phyloP scores from a whole-genome alignment of 2,329 filamentous ascomycete species.

The Cladosporium halotolerans region DNA sequence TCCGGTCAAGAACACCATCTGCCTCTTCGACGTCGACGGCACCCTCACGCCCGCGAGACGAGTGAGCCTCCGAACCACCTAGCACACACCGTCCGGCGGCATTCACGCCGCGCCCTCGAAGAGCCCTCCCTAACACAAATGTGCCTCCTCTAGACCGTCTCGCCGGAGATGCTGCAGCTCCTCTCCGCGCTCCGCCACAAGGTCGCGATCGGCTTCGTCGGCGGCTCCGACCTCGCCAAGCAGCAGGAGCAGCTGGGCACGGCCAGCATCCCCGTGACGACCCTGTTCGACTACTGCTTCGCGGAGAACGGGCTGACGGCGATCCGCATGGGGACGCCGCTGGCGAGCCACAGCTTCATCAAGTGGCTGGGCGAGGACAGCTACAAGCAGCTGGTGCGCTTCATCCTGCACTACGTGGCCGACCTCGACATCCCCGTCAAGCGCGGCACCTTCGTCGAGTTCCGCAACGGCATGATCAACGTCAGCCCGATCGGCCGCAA shows the following conservation, averaged over 20 bases:
- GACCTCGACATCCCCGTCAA: conserved; percentile 79
- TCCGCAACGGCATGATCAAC: conserved; percentile 89
- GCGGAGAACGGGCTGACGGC: conserved; percentile 93
- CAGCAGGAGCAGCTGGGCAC: conserved; percentile 93
- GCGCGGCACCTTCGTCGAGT: conserved; percentile 79
- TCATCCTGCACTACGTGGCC: conserved; percentile 74
- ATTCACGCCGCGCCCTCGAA: no score
- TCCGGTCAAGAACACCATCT: conserved; percentile 85
- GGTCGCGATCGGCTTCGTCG: conserved; percentile 84
- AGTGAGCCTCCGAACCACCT: conserved; percentile 44
- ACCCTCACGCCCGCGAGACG: conserved; percentile 78
- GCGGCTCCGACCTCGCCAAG: conserved; percentile 85
- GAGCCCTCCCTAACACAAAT: neutral
- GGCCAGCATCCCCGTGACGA: conserved; percentile 61
- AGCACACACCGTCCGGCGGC: neutral
- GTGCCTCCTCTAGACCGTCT: conserved; percentile 39
- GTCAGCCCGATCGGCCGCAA: conserved; percentile 80
- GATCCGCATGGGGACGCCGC: conserved; percentile 70
- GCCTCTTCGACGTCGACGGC: conserved; percentile 92
- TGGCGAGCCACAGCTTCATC: conserved; percentile 83
- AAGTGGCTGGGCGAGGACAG: conserved; percentile 78
- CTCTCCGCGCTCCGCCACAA: conserved; percentile 78
- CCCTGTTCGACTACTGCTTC: conserved; percentile 96
- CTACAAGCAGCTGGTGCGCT: conserved; percentile 74
- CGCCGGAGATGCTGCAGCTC: conserved; percentile 74